phyloP scores from a whole-genome alignment of 495 filamentous ascomycete species.

The Annulohypoxylon maeteangense region DNA sequence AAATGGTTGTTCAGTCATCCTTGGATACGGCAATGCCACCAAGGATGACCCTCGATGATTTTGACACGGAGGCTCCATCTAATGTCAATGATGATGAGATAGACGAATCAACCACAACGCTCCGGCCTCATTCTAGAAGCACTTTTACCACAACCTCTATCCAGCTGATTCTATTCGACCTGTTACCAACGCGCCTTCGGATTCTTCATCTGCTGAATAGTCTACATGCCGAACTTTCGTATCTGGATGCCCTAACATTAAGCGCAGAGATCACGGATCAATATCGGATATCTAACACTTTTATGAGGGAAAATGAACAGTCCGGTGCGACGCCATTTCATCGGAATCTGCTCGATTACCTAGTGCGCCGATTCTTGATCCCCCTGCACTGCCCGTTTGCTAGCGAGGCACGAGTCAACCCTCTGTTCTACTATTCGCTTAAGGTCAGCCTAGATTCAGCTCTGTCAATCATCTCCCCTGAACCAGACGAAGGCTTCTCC shows the following conservation, averaged over 20 bases:
- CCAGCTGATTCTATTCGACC: slow-evolving; percentile 61
- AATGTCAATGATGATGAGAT: slow-evolving; percentile 70
- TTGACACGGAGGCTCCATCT: slow-evolving; percentile 64
- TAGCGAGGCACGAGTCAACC: slow-evolving; percentile 58
- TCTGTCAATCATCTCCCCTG: slow-evolving; percentile 60
- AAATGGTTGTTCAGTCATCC: slow-evolving; percentile 66
- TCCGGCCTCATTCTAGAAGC: slow-evolving; percentile 46
- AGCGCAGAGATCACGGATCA: slow-evolving; percentile 53
- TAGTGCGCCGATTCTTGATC: slow-evolving; percentile 64
- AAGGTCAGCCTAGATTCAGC: slow-evolving; percentile 64
- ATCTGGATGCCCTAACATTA: slow-evolving; percentile 62
- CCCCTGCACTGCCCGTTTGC: slow-evolving; percentile 65
- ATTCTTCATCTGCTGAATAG: slow-evolving; percentile 62
- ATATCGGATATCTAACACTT: slow-evolving; percentile 50
- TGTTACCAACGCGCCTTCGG: slow-evolving; percentile 60
- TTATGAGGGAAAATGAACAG: slow-evolving; percentile 24
- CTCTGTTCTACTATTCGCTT: slow-evolving; percentile 66
- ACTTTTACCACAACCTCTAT: slow-evolving; percentile 63
- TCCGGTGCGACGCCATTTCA: slow-evolving; percentile 45
- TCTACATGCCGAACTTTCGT: slow-evolving; percentile 59
- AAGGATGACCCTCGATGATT: slow-evolving; percentile 60
- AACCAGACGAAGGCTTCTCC: slow-evolving; percentile 53
- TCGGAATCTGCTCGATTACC: slow-evolving; percentile 50
- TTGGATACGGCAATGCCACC: slow-evolving; percentile 66
- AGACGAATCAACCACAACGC: slow-evolving; percentile 52